phyloP scores from a whole-genome alignment of 1,284 basidiomycete species.

The Ustilago sp. region DNA sequence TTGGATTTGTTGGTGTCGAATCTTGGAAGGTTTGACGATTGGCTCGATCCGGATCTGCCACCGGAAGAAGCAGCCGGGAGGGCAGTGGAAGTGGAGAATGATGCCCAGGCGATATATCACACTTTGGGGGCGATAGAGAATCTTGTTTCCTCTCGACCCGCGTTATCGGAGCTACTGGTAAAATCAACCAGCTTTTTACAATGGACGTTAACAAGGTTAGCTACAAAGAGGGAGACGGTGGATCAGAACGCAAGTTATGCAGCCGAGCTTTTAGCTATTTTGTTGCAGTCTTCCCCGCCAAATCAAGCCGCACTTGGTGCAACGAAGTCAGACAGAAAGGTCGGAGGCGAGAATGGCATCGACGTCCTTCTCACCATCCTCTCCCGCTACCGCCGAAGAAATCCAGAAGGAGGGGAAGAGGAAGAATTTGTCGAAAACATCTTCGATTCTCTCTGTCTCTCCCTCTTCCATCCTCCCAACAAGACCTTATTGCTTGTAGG shows the following conservation, averaged over 20 bases:
- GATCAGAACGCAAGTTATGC: conserved; percentile 71
- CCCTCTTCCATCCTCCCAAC: conserved; percentile 71
- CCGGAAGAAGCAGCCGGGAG: conserved; percentile 19
- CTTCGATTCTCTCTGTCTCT: conserved; percentile 87
- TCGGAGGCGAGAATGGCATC: conserved; percentile 77
- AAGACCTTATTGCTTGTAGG: conserved; percentile 74
- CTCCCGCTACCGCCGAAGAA: conserved; percentile 78
- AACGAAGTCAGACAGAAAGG: conserved; percentile 13
- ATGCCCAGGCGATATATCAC: conserved; percentile 62
- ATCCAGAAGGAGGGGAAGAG: conserved; percentile 88
- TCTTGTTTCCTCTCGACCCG: conserved; percentile 83
- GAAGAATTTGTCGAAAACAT: conserved; percentile 97
- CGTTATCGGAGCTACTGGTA: conserved; percentile 76
- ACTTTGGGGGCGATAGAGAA: conserved; percentile 86
- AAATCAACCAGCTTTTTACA: conserved; percentile 79
- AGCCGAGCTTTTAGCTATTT: conserved; percentile 80
- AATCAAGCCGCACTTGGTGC: conserved; percentile 26
- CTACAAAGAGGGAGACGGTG: conserved; percentile 2
- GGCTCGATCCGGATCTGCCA: conserved; percentile 10
- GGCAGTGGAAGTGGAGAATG: conserved; percentile 47
- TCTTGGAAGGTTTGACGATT: conserved; percentile 71
- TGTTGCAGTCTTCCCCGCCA: conserved; percentile 75
- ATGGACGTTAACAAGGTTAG: conserved; percentile 81
- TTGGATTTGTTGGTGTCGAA: conserved; percentile 92
- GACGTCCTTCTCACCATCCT: conserved; percentile 82